Evolutionary conservation across 495 filamentous ascomycete genomes (phyloP).

Genomic region (Bryoglossum gracile): DNA sequence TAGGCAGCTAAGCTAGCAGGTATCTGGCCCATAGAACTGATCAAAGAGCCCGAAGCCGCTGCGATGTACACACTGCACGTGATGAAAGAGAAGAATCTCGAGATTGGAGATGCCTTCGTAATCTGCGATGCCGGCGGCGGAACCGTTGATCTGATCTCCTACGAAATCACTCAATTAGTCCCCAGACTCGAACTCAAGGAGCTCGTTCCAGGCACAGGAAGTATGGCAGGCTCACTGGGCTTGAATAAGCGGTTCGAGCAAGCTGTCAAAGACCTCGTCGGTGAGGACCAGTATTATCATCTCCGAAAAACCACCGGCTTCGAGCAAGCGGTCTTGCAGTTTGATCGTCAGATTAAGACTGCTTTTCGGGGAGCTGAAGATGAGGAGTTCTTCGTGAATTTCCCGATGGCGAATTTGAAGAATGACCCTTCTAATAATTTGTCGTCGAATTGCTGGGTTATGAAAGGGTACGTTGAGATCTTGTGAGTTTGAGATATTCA

Average conservation of each 20-base stretch:
- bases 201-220: slow-evolving; percentile 23
- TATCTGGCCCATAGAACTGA: slow-evolving; percentile 28
- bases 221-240: slow-evolving; percentile 25
- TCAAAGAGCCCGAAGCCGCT: slow-evolving; percentile 44
- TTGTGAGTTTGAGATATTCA: background rate
- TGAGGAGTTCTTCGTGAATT: slow-evolving; percentile 26
- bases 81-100: slow-evolving; percentile 25
- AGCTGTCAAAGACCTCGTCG: slow-evolving; percentile 23
- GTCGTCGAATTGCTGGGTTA: slow-evolving; percentile 18
- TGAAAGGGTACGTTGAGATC: slow-evolving; percentile 20
- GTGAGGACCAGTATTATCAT: slow-evolving; percentile 18
- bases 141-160: slow-evolving; percentile 42
- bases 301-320: slow-evolving; percentile 22
- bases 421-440: slow-evolving; percentile 23
- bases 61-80: slow-evolving; percentile 38
- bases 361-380: slow-evolving; percentile 22
- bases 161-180: slow-evolving; percentile 27
- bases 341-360: slow-evolving; percentile 26
- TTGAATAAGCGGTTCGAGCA: slow-evolving; percentile 29
- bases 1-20: slow-evolving; percentile 27
- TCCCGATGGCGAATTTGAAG: slow-evolving; percentile 24
- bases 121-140: slow-evolving; percentile 36
- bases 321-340: slow-evolving; percentile 13
- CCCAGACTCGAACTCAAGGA: background rate
- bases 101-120: slow-evolving; percentile 35